Evolutionary conservation across 2,329 filamentous ascomycete genomes (phyloP).

Genomic region (Dactylellina drechsleri): DNA sequence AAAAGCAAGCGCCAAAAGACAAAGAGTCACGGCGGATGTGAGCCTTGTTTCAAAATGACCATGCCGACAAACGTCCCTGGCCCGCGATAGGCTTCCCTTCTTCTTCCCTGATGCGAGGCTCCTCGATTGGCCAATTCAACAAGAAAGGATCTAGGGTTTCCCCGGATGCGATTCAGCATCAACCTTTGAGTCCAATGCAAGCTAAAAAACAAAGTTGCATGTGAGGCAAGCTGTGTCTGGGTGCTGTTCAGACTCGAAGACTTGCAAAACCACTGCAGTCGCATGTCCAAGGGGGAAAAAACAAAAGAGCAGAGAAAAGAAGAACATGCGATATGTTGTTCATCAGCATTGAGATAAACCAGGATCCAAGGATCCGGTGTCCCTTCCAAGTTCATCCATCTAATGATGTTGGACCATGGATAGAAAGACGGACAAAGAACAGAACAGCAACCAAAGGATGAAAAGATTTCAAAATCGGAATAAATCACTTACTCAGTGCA

Average conservation of each 20-base stretch:
- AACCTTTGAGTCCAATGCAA: neutral
- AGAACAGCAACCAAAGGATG: no score
- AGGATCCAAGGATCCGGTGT: constrained; percentile 20
- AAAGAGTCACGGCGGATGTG: constrained; percentile 52
- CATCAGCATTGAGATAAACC: no score
- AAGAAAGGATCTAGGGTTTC: constrained; percentile 29
- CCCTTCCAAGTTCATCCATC: no score
- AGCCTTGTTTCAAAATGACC: constrained; percentile 55
- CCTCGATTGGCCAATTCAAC: constrained; percentile 42
- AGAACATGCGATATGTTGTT: neutral
- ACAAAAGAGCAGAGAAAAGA: neutral
- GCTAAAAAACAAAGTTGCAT: constrained; percentile 28
- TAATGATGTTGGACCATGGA: no score
- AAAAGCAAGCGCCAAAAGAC: constrained; percentile 46
- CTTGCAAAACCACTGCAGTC: constrained; percentile 43
- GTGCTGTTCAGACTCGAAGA: constrained; percentile 26
- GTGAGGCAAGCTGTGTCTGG: constrained; percentile 42
- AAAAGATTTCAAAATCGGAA: no score
- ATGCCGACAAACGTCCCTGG: constrained; percentile 30
- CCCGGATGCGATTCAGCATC: constrained; percentile 6
- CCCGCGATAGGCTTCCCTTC: constrained; percentile 39
- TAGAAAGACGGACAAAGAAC: no score
- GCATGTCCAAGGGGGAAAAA: constrained; percentile 14
- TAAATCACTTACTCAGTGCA: no score
- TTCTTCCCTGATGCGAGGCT: neutral